Evolutionary conservation across 1,139 yeast genomes (phyloP), one percentile per base, ranked within the genome.

Genomic region (Pichia norvegensis): DNA sequence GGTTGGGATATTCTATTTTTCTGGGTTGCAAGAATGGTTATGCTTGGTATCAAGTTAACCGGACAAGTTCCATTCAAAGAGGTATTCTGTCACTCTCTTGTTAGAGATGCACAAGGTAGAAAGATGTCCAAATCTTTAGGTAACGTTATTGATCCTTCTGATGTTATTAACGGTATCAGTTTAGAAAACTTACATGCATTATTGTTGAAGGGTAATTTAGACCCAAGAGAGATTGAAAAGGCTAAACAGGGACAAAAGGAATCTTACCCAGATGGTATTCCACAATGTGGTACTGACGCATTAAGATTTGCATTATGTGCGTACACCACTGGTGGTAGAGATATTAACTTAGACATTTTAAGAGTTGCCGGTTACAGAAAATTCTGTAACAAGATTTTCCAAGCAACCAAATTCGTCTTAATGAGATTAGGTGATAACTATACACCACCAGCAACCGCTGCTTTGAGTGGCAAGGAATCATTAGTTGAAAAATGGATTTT

Each of bases 241-340:
- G 98, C 98, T 36, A 79, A 78, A 60, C 80, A 76, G 41, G 97
- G 97, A 52, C 98, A 92, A 71, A 81, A 77, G 62, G 73, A 79
- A 57, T 82, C 95, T 19, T 92, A 88, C 74, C 98, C 98, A 54
- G 82, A 81, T 58, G 98, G 98, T 72, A 90, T 92, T 58, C 97
- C 98, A 48, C 96, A 92, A 71, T 92, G 98, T 77, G 98, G 98
- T 73, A 90, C 97, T 45, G 98, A 92, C 68, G 98, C 98, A 38
- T 73, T 92, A 70, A 82, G 98, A 73, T 92, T 92, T 66, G 97
- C 98, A 23, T 78, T 92, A 56, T 92, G 98, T 78, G 97, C 97
- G 46, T 92, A 92, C 73, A 84, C 96, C 44, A 90, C 98, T 47
- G 98, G 98, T 71, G 97, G 97, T 60, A 83, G 97, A 70, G 98